Evolutionary conservation across 2,329 filamentous ascomycete genomes (phyloP).

Genomic region (Eutypella sp.): DNA sequence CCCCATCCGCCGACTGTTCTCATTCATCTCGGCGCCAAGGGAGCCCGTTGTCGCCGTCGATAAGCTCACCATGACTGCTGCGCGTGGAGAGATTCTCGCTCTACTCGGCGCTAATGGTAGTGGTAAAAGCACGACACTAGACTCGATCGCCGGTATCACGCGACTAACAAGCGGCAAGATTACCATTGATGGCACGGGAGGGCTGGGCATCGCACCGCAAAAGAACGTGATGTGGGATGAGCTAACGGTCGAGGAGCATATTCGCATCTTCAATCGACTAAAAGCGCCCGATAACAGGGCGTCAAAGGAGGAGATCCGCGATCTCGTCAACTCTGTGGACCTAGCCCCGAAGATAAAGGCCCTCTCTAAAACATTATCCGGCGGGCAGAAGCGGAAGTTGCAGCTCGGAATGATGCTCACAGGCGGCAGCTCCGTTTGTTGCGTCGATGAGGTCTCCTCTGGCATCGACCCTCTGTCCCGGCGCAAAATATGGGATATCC

Average conservation of each 20-base stretch:
- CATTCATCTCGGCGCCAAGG: slow-evolving; percentile 41
- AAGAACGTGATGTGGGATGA: slow-evolving; percentile 94
- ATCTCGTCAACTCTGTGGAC: slow-evolving; percentile 67
- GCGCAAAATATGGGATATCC: slow-evolving; percentile 90
- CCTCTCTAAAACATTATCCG: slow-evolving; percentile 71
- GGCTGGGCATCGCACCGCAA: slow-evolving; percentile 82
- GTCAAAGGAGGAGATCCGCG: slow-evolving; percentile 51
- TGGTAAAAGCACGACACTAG: slow-evolving; percentile 85
- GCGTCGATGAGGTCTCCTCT: slow-evolving; percentile 85
- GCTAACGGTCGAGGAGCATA: slow-evolving; percentile 79
- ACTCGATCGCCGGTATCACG: slow-evolving; percentile 79
- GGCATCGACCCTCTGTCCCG: slow-evolving; percentile 83
- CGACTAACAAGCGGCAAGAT: slow-evolving; percentile 73
- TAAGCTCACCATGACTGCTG: slow-evolving; percentile 63
- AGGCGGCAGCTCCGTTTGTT: slow-evolving; percentile 81
- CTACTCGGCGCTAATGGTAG: slow-evolving; percentile 85
- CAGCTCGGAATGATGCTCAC: slow-evolving; percentile 95
- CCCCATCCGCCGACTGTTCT: slow-evolving; percentile 51
- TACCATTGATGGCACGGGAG: slow-evolving; percentile 70
- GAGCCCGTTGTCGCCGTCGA: slow-evolving; percentile 76
- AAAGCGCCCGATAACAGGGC: slow-evolving; percentile 60
- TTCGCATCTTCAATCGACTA: slow-evolving; percentile 75
- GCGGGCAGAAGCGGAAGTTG: slow-evolving; percentile 87
- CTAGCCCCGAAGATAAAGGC: slow-evolving; percentile 69
- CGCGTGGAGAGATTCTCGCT: slow-evolving; percentile 77